These are phyloP conservation scores for Telfairia occidentalis DNA, from an alignment of 331 rosid genomes.

Conservation along the genomic window DNA sequence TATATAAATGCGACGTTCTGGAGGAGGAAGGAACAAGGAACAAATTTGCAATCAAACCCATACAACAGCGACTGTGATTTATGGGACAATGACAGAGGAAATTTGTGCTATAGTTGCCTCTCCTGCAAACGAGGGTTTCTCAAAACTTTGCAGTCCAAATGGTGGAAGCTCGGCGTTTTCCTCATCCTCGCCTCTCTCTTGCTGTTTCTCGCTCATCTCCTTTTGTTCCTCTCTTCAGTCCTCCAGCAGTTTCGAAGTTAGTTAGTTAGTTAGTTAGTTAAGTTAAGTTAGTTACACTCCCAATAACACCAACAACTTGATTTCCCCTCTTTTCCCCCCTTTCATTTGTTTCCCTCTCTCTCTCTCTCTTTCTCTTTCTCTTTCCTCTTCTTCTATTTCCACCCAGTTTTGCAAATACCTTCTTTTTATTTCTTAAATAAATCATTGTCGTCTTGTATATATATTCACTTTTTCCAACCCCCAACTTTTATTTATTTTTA, in stretches of 20 bases:
- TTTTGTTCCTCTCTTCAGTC: constrained; percentile 17
- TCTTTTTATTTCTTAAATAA: no score
- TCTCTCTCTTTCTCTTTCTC: no score
- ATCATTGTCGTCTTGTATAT: no score
- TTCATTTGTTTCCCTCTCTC: no score
- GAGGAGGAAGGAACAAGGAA: not conserved
- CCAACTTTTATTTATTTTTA: no score
- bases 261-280: no score
- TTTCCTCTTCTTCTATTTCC: no score
- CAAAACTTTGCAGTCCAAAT: constrained; percentile 9
- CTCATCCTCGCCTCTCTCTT: constrained; percentile 15
- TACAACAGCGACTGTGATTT: constrained; percentile 16
- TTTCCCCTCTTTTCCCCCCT: not conserved
- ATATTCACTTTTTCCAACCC: no score
- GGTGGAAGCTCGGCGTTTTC: constrained; percentile 24
- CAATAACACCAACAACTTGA: not conserved
- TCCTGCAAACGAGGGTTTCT: constrained; percentile 23
- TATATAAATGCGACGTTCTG: constrained; percentile 25
- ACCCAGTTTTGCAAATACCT: no score
- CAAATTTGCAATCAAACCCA: not conserved
- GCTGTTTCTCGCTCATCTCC: constrained; percentile 18
- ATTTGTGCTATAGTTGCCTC: constrained; percentile 20
- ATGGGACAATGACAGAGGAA: constrained; percentile 14
- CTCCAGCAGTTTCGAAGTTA: constrained; percentile 10
- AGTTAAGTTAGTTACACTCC: no score